Percentiles rank a stretch among this genome's conserved stretches.
phyloP scores from a whole-genome alignment of 805 yeast species.

The Kregervanrija pseudodelftensis region DNA sequence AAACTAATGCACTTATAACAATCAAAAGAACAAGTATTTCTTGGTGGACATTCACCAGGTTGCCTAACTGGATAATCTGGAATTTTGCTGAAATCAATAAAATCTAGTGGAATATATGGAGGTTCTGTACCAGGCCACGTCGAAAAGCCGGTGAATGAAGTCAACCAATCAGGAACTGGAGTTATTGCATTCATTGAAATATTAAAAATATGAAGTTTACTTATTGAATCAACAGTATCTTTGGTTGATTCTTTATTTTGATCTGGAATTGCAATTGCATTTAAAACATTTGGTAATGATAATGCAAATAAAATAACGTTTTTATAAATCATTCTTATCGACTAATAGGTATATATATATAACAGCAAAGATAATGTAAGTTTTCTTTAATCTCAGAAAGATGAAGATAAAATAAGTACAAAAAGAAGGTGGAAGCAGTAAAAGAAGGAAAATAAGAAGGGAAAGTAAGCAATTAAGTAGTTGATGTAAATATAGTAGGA shows the following conservation, averaged over 20 bases:
- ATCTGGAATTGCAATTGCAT: neutral
- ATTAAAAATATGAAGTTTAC: conserved; percentile 10
- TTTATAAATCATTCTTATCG: no score
- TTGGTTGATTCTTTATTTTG: neutral
- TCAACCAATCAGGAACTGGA: conserved; percentile 71
- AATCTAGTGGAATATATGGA: conserved; percentile 78
- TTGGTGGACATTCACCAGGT: conserved; percentile 52
- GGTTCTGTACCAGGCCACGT: conserved; percentile 87
- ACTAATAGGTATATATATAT: no score
- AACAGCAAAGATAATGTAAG: no score
- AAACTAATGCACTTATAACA: conserved; percentile 70
- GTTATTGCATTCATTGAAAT: conserved; percentile 20
- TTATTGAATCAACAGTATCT: neutral
- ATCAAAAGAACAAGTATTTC: conserved; percentile 72
- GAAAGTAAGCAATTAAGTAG: no score
- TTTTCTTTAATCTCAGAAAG: no score
- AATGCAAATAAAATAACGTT: no score
- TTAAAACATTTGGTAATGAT: neutral
- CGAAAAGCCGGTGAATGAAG: conserved; percentile 60
- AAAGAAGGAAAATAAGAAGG: no score
- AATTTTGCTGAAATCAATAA: conserved; percentile 48
- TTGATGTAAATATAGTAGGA: no score
- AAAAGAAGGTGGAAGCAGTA: no score
- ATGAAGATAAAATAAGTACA: no score
- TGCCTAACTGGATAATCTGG: conserved; percentile 43